Conservation (phyloP, 352 stramenopile genomes). For the Phytophthora constricta region DNA sequence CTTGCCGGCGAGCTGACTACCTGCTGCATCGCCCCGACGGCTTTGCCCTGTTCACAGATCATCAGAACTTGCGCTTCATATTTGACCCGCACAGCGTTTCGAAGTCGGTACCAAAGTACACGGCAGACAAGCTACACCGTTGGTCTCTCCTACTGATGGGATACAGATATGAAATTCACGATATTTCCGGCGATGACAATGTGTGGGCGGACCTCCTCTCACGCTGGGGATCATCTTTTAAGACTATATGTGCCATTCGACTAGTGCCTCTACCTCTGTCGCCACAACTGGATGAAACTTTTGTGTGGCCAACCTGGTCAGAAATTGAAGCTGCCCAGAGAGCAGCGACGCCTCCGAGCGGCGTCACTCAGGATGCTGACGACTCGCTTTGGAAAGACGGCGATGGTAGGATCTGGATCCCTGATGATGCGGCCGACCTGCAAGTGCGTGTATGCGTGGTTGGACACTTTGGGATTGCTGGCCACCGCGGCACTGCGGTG, state of each 20-base stretch:
- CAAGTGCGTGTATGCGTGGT: constrained; percentile 31
- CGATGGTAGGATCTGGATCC: neutral
- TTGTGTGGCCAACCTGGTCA: neutral
- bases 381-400: neutral
- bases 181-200: constrained; percentile 3
- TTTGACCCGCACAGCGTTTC: constrained; percentile 4
- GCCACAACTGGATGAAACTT: neutral
- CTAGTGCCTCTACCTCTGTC: neutral
- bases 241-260: constrained; percentile 1
- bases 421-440: constrained; percentile 11
- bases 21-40: constrained; percentile 5
- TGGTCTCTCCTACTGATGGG: constrained; percentile 13
- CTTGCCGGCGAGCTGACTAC: constrained; percentile 8
- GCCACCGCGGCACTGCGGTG: constrained; percentile 23
- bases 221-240: neutral
- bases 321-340: neutral
- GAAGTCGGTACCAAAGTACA: neutral
- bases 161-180: constrained; percentile 19
- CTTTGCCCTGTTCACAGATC: constrained; percentile 8
- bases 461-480: constrained; percentile 23
- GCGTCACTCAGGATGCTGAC: neutral
- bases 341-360: neutral
- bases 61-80: constrained; percentile 8
- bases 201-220: constrained; percentile 6
- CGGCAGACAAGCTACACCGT: constrained; percentile 10